Evolutionary conservation across 768 basidiomycete genomes (phyloP).

Genomic region (Artomyces pyxidatus): DNA sequence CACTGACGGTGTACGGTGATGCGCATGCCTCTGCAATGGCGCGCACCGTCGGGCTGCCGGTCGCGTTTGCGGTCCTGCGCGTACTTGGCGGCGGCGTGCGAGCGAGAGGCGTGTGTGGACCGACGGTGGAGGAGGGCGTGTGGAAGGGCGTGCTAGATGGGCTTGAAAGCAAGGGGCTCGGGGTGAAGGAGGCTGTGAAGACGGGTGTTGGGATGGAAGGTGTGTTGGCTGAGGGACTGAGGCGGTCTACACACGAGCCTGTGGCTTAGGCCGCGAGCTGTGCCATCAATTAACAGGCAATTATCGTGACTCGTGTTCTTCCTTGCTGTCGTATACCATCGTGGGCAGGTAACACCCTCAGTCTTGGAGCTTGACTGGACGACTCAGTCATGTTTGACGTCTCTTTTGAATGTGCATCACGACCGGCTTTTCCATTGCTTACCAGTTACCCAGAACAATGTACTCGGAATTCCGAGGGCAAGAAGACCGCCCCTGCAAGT

Average conservation of each 20-base stretch:
- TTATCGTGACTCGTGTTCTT: too few relatives aligned
- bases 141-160: constrained; percentile 55
- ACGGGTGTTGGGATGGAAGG: constrained; percentile 37
- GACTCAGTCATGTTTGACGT: too few relatives aligned
- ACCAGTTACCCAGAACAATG: too few relatives aligned
- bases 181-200: constrained; percentile 29
- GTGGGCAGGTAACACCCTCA: too few relatives aligned
- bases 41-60: constrained; percentile 81
- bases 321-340: too few relatives aligned
- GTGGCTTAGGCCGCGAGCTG: background rate
- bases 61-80: constrained; percentile 71
- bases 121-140: constrained; percentile 48
- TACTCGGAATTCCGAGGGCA: too few relatives aligned
- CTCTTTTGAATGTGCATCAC: too few relatives aligned
- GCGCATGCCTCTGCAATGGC: constrained; percentile 72
- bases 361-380: too few relatives aligned
- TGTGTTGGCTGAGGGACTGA: constrained; percentile 8
- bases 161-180: constrained; percentile 41
- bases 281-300: too few relatives aligned
- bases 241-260: background rate
- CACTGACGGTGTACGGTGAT: constrained; percentile 56
- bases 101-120: constrained; percentile 61
- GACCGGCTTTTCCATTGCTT: too few relatives aligned
- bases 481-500: too few relatives aligned
- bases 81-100: constrained; percentile 51